These are phyloP conservation scores for Yamadazyma diddensiae DNA, from an alignment of 1,139 yeast genomes.

Conservation along the genomic window DNA sequence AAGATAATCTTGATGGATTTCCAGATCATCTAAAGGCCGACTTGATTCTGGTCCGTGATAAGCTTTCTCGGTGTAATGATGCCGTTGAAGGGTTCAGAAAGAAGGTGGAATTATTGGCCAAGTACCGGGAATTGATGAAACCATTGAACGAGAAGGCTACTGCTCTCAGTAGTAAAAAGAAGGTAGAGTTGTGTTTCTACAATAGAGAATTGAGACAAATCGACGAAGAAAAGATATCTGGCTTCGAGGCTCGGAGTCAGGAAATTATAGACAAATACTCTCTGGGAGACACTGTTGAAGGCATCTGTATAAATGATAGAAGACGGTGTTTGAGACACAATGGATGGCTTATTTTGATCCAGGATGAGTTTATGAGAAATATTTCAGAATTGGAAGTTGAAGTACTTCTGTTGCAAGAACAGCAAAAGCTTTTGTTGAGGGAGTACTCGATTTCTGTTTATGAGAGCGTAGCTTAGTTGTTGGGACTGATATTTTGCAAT, in stretches of 20 bases:
- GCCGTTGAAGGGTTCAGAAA: conserved; percentile 18
- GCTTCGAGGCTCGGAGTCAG: not conserved
- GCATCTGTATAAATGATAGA: conserved; percentile 57
- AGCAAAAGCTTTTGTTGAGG: conserved; percentile 10
- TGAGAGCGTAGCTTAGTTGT: too few relatives aligned
- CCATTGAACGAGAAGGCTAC: conserved; percentile 33
- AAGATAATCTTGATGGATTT: conserved; percentile 23
- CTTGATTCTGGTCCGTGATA: conserved; percentile 18
- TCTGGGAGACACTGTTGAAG: conserved; percentile 15
- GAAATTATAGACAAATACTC: not conserved
- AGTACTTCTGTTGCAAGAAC: conserved; percentile 4
- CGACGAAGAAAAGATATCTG: too few relatives aligned
- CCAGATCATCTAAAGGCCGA: conserved; percentile 28
- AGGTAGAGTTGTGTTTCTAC: conserved; percentile 15
- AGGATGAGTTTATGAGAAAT: conserved; percentile 41
- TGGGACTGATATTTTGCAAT: not conserved
- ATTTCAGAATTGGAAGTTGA: conserved; percentile 14
- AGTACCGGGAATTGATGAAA: conserved; percentile 35
- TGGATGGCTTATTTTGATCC: conserved; percentile 60
- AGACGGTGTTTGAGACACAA: conserved; percentile 64
- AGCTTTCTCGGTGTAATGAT: conserved; percentile 20
- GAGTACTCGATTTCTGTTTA: conserved; percentile 15
- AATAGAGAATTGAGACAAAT: conserved; percentile 9
- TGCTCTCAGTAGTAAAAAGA: conserved; percentile 21
- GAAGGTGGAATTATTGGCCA: conserved; percentile 22